phyloP scores from a whole-genome alignment of 1,284 basidiomycete genomes.

The Cutaneotrichosporon daszewskae region DNA sequence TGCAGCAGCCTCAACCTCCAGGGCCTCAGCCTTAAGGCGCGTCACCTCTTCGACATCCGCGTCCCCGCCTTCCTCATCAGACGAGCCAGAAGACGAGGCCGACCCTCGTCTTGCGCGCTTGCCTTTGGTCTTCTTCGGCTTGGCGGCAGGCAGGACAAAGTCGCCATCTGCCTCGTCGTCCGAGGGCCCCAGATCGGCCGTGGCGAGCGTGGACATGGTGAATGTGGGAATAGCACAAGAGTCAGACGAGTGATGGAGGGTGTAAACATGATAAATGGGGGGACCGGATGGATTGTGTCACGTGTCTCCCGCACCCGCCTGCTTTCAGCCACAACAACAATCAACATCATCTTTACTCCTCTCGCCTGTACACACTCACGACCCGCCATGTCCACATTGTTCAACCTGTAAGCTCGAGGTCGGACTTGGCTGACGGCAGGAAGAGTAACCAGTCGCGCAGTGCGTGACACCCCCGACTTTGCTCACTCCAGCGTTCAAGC shows the following conservation, averaged over 20 bases:
- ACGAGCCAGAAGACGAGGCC: slow-evolving; percentile 9
- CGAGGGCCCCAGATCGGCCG: slow-evolving; percentile 30
- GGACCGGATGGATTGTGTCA: neutral
- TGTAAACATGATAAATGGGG: slow-evolving; percentile 1
- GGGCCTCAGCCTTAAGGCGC: slow-evolving; percentile 1
- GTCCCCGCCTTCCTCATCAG: slow-evolving; percentile 9
- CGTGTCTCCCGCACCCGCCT: neutral
- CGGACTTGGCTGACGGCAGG: slow-evolving; percentile 22
- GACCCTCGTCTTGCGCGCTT: slow-evolving; percentile 15
- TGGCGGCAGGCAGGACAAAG: slow-evolving; percentile 26
- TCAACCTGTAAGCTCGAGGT: slow-evolving; percentile 22
- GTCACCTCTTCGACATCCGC: slow-evolving; percentile 4
- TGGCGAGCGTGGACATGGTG: slow-evolving; percentile 38
- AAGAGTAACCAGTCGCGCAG: slow-evolving; percentile 40
- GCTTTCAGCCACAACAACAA: neutral
- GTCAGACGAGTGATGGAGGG: neutral
- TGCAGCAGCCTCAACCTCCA: slow-evolving; percentile 3
- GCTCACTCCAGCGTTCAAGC: slow-evolving; percentile 67
- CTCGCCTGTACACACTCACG: neutral
- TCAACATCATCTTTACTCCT: slow-evolving; percentile 1
- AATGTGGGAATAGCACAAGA: neutral
- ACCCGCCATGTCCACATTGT: slow-evolving; percentile 34
- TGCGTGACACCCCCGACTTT: slow-evolving; percentile 6
- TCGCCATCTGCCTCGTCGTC: slow-evolving; percentile 34
- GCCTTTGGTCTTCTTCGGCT: slow-evolving; percentile 10